Percentiles rank a stretch among this genome's conserved stretches.
These are phyloP conservation scores for Fusarium subglutinans DNA, from an alignment of 2,329 filamentous ascomycete genomes.

Conservation along the genomic window DNA sequence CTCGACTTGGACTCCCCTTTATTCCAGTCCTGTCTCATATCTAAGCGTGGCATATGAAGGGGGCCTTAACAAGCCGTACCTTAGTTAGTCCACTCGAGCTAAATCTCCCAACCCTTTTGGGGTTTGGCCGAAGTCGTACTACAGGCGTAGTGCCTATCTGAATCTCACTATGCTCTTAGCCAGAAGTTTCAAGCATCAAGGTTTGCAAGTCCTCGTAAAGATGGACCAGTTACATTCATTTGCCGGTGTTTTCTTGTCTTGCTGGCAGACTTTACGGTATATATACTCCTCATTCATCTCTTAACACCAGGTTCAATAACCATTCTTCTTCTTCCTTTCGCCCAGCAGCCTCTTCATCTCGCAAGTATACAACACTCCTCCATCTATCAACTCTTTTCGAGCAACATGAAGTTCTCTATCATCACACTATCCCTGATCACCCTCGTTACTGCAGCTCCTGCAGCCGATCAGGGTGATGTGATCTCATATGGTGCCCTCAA, in stretches of 20 bases:
- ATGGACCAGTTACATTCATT: background rate
- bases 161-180: background rate
- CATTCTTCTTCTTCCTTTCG: background rate
- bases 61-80: background rate
- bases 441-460: background rate
- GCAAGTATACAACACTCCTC: no score
- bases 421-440: background rate
- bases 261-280: background rate
- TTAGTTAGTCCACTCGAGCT: background rate
- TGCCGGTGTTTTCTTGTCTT: background rate
- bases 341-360: background rate
- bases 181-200: background rate
- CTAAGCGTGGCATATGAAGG: background rate
- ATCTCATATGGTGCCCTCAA: background rate
- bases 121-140: background rate
- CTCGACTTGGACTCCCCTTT: background rate
- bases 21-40: fast-evolving
- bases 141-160: no score
- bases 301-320: no score
- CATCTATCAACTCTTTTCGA: fast-evolving
- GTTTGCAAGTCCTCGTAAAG: background rate
- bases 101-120: background rate
- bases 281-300: background rate
- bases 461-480: background rate
- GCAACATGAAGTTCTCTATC: background rate